phyloP scores from a whole-genome alignment of 768 basidiomycete genomes.

The Tylopilus cervinicoccineus region DNA sequence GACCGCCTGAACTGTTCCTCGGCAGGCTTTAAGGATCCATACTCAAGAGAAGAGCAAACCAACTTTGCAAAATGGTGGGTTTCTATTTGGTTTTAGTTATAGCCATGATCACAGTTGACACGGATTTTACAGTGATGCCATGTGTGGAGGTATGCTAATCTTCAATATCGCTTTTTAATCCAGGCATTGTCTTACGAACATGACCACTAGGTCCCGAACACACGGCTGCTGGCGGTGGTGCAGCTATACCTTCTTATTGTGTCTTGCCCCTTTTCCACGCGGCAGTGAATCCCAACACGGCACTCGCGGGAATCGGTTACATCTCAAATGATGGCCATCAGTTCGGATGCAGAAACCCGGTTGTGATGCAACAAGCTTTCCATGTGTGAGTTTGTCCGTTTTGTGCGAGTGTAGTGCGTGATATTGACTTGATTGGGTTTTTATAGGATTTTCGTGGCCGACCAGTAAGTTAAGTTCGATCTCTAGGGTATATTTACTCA shows the following conservation, averaged over 20 bases:
- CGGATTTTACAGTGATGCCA: constrained; percentile 37
- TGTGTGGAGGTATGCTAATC: constrained; percentile 43
- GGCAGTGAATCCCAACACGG: constrained; percentile 26
- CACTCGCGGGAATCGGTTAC: constrained; percentile 38
- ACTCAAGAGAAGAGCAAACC: constrained; percentile 53
- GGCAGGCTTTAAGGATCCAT: constrained; percentile 61
- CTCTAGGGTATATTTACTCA: not conserved
- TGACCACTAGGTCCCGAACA: constrained; percentile 47
- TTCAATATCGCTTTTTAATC: not conserved
- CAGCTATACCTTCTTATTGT: constrained; percentile 52
- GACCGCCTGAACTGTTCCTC: not conserved
- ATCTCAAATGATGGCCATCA: constrained; percentile 54
- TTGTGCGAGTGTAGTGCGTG: not conserved
- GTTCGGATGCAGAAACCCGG: constrained; percentile 52
- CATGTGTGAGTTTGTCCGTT: constrained; percentile 46
- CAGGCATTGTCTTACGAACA: not conserved
- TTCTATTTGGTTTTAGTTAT: not conserved
- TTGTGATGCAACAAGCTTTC: constrained; percentile 48
- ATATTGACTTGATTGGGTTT: not conserved
- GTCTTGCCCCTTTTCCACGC: constrained; percentile 51
- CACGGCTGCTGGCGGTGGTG: constrained; percentile 32
- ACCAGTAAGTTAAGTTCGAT: constrained; percentile 30
- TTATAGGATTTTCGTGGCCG: constrained; percentile 51
- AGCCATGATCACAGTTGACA: not conserved
- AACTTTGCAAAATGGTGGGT: constrained; percentile 53